These are phyloP conservation scores for Podospora pseudoanserina DNA, from an alignment of 495 filamentous ascomycete species.

Conservation along the genomic window DNA sequence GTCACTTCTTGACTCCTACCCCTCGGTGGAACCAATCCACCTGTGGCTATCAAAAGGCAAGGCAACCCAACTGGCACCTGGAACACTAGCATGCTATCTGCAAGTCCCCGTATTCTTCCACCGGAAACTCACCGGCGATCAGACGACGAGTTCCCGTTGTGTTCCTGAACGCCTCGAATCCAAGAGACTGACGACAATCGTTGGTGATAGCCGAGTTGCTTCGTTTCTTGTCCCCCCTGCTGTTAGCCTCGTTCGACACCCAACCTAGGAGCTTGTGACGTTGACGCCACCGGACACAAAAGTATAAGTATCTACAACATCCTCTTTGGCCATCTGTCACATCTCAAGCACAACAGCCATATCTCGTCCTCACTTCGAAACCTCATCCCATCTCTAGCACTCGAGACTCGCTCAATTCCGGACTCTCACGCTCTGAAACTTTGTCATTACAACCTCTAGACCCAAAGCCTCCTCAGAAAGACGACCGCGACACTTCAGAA, in stretches of 20 bases:
- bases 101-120: neutral
- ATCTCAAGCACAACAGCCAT: neutral
- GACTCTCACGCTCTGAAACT: neutral
- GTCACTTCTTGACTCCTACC: neutral
- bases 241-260: neutral
- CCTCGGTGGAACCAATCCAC: neutral
- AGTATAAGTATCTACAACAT: neutral
- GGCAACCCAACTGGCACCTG: neutral
- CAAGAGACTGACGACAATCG: neutral
- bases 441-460: neutral
- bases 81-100: neutral
- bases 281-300: neutral
- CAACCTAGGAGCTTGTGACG: neutral
- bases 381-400: neutral
- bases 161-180: neutral
- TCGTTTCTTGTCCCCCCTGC: neutral
- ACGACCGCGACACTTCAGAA: too few relatives aligned
- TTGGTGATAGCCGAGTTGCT: neutral
- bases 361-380: neutral
- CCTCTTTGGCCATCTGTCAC: neutral
- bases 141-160: neutral
- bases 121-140: neutral
- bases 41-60: neutral
- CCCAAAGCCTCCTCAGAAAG: neutral
- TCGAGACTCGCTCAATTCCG: neutral